Evolutionary conservation across 2,329 filamentous ascomycete species (phyloP), one percentile per base, ranked within the genome.

Genomic region (Colletotrichum spinosum): DNA sequence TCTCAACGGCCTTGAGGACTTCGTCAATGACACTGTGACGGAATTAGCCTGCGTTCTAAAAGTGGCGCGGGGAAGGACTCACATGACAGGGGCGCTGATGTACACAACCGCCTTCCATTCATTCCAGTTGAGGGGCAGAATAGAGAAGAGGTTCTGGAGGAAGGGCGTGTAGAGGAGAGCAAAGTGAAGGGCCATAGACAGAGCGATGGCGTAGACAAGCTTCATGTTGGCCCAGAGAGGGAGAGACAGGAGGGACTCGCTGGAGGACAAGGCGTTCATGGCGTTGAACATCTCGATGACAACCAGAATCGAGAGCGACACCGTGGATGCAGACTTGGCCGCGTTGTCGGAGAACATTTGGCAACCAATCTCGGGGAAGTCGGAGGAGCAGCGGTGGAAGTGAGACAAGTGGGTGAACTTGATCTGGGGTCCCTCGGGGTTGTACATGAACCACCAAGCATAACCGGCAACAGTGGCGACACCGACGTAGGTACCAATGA

Each of bases 361-460:
- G 80, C 96, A 99, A 57, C 93, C 94, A 72, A 98, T 93, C 72
- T 95, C 90, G 0, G 94, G 88, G 82, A 97, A 98, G 63, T 93
- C 84, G 13, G 92, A 74, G 0, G 91, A 91, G 87, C 96, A 99
- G 76, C 90, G 90, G 82, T 99, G 96, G 89, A 98, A 99, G 81
- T 97, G 92, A 33, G 91, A 84, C 70, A 99, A 84, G 76, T 99
- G 93, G 78, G 87, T 91, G 82, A 98, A 97, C 68, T 84, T 89
- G 79, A 99, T 97, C 78, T 97, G 92, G 33, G 96, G 96, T 1
- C 96, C 96, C 70, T 90, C 88, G 8, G 89, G 81, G 82, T 98
- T 95, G 84, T 92, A 97, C 91, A 99, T 94, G 84, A 98, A 99
- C 93, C 94, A 99, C 96, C 96, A 99, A n/a, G 93, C 95, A 76